A percentile compares a stretch with the other conserved stretches of the same genome.
Conservation (phyloP, 768 basidiomycete species). For the Strobilomyces dryophilus region DNA sequence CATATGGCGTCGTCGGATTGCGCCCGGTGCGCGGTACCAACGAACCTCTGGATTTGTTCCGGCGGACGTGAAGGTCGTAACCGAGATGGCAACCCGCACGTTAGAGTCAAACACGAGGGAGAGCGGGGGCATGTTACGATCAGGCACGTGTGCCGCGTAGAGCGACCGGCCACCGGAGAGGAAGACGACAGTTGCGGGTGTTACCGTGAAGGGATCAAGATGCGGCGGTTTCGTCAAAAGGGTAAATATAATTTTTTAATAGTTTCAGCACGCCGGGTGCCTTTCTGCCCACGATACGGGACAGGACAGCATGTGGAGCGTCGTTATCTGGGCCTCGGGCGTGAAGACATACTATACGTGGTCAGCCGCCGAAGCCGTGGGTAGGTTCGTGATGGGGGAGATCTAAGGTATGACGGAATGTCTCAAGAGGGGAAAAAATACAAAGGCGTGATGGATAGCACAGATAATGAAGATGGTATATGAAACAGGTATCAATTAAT, state of each 20-base stretch:
- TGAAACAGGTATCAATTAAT: slow-evolving; percentile 20
- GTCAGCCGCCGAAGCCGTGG: not conserved
- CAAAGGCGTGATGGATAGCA: slow-evolving; percentile 20
- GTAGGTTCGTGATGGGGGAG: not conserved
- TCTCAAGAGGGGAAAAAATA: slow-evolving; percentile 17
- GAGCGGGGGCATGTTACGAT: slow-evolving; percentile 5
- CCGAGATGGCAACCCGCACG: too few relatives aligned
- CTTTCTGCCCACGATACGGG: slow-evolving; percentile 6
- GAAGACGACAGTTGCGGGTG: slow-evolving; percentile 13
- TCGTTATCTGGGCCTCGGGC: slow-evolving; percentile 6
- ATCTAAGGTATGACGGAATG: slow-evolving; percentile 14
- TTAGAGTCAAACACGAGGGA: too few relatives aligned
- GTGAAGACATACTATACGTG: slow-evolving; percentile 14
- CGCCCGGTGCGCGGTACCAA: too few relatives aligned
- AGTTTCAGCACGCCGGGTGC: slow-evolving; percentile 11
- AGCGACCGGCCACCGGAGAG: not conserved
- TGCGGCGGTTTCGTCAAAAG: slow-evolving; percentile 6
- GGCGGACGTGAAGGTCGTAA: too few relatives aligned
- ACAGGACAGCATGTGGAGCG: slow-evolving; percentile 11
- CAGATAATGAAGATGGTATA: slow-evolving; percentile 21
- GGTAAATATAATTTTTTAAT: slow-evolving; percentile 1
- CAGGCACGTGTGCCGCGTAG: slow-evolving; percentile 17
- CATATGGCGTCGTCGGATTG: too few relatives aligned
- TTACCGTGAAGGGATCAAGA: slow-evolving; percentile 24
- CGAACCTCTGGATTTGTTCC: too few relatives aligned